Evolutionary conservation across 345 rosid species (phyloP), one percentile per base, ranked within the genome.

Genomic region (Populus pruinosa): DNA sequence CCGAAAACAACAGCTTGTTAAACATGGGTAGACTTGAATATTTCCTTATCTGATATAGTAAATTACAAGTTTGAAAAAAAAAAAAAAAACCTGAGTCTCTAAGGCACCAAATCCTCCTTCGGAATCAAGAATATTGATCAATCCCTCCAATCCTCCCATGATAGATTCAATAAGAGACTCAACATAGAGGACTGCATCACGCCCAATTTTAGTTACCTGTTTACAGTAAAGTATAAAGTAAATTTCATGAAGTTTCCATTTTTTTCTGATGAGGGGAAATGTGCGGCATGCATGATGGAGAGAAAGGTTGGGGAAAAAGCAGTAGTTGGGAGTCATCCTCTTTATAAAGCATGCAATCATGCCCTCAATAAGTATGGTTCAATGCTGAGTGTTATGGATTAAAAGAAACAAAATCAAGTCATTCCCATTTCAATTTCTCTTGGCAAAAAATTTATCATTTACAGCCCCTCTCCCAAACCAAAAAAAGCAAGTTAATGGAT

Each of bases 51-150:
- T 56, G 72, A 9, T 62, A 74, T 33, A 67, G 64, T 41, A 64
- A 14, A 78, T 70, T 33, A 83, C 39, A 73, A 75, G 79, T 7
- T 43, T 44, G 79, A 77, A 75, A 49, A 20, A 0, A 25, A 25
- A 25, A 25, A 25, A 76, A 39, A 41, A 63, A 83, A 96, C 99
- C 97, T 94, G 99, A 80, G 89, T 85, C 84, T 93, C 99, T 71
- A 94, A 84, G 80, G 98, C 99, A 49, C 99, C 98, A 87, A 96
- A 91, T 43, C 99, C 99, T 79, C 99, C 99, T 86, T 94, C 99
- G 70, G 99, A 96, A 85, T 96, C 99, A 75, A 96, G 97, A 89
- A 92, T 96, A 85, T 96, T 96, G 80, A 94, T 90, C 78, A 96
- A 87, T 72, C 99, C 99, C 85, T 94, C 99, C 86, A 96, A 86